phyloP scores from a whole-genome alignment of 306 rosid species.

The Styphnolobium japonicum region DNA sequence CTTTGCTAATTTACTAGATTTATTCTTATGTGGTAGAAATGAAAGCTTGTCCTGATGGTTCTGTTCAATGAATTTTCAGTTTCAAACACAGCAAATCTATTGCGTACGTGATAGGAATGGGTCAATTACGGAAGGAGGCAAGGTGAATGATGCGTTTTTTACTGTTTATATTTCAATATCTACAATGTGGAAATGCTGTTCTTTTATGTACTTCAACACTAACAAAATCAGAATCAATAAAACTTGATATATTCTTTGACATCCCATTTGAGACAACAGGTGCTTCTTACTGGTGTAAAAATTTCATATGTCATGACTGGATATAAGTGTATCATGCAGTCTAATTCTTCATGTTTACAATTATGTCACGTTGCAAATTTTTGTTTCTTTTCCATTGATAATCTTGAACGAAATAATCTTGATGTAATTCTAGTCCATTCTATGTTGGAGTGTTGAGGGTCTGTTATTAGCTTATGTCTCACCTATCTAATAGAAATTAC shows the following conservation, averaged over 20 bases:
- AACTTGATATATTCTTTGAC: background rate
- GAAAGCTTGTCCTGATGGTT: constrained; percentile 9
- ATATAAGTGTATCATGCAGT: background rate
- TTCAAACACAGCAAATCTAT: constrained; percentile 86
- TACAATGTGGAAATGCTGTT: constrained; percentile 12
- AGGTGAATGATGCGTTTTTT: constrained; percentile 47
- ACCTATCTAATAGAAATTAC: background rate
- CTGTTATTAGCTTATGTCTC: background rate
- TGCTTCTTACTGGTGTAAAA: background rate
- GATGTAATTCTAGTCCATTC: background rate
- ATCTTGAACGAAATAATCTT: constrained; percentile 7
- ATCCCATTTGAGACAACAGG: background rate
- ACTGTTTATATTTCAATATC: background rate
- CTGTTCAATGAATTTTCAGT: constrained; percentile 46
- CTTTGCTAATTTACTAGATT: background rate
- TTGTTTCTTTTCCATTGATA: background rate
- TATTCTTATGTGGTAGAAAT: background rate
- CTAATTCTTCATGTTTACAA: background rate
- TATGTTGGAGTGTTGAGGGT: background rate
- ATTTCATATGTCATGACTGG: background rate
- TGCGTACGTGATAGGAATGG: constrained; percentile 82
- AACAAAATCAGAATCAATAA: background rate
- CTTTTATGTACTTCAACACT: background rate
- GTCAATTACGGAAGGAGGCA: constrained; percentile 79
- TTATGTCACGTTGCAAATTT: background rate